Conservation (phyloP, 257 asterid genomes). For the Solanum etuberosum region DNA sequence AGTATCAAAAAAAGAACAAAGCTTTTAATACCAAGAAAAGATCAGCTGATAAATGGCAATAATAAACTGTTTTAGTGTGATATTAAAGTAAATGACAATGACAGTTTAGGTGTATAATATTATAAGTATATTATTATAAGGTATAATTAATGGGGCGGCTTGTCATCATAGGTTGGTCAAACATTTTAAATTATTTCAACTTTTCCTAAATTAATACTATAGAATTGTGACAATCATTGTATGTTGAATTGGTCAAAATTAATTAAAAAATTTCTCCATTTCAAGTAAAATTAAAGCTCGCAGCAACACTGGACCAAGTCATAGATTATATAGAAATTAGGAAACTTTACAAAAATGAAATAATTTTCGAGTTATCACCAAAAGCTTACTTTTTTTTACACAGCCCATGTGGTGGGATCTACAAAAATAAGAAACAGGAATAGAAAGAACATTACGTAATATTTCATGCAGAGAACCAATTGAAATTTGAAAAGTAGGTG, state of each 20-base stretch:
- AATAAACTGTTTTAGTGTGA: background rate
- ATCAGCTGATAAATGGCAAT: background rate
- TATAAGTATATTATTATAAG: background rate
- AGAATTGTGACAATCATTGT: constrained; percentile 4
- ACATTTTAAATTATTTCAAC: background rate
- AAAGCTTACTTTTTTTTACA: background rate
- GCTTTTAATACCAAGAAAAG: background rate
- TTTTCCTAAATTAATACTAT: background rate
- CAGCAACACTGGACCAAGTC: background rate
- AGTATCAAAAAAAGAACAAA: background rate
- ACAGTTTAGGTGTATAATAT: background rate
- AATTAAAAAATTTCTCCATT: background rate
- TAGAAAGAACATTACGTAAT: background rate
- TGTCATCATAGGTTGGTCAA: background rate
- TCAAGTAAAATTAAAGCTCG: background rate
- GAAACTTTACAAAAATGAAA: background rate
- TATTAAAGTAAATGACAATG: background rate
- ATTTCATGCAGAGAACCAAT: background rate
- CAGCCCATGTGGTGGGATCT: background rate
- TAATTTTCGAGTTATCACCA: background rate
- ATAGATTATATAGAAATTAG: background rate
- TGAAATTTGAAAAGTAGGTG: background rate
- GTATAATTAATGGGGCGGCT: background rate
- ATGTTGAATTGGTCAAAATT: constrained; percentile 8
- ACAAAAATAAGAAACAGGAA: background rate